Conservation (phyloP, 495 filamentous ascomycete species). For the Neurospora tetrasperma region DNA sequence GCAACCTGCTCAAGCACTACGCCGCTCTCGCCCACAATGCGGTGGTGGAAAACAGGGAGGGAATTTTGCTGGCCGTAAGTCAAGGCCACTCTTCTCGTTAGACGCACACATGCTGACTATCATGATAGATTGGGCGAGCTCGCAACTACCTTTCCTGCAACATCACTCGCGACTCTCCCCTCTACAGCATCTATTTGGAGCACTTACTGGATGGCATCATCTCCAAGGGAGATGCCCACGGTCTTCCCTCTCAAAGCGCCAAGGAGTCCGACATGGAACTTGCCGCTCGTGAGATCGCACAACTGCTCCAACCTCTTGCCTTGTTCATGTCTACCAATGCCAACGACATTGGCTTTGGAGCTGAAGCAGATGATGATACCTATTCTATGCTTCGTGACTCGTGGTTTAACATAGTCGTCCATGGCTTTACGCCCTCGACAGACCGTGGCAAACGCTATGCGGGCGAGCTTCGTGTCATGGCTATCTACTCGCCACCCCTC, state of each 20-base stretch:
- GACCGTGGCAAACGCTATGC: constrained; percentile 53
- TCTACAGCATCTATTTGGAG: constrained; percentile 68
- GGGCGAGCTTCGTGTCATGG: constrained; percentile 69
- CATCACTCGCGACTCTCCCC: constrained; percentile 52
- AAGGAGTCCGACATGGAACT: constrained; percentile 65
- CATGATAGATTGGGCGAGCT: constrained; percentile 54
- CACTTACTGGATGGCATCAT: constrained; percentile 82
- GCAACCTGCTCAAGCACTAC: constrained; percentile 74
- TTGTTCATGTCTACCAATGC: constrained; percentile 53
- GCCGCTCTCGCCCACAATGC: constrained; percentile 61
- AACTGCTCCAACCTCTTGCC: constrained; percentile 73
- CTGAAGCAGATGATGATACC: constrained; percentile 46
- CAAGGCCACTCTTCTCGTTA: constrained; percentile 10
- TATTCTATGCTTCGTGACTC: constrained; percentile 71
- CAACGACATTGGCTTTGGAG: constrained; percentile 34
- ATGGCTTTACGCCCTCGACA: constrained; percentile 73
- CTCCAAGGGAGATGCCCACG: constrained; percentile 69
- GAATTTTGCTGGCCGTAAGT: constrained; percentile 53
- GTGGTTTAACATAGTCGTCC: constrained; percentile 94
- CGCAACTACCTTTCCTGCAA: constrained; percentile 64
- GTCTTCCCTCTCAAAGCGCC: constrained; percentile 41
- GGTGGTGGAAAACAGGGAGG: constrained; percentile 51
- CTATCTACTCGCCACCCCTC: constrained; percentile 73
- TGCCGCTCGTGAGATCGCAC: constrained; percentile 71
- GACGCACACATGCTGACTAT: constrained; percentile 10